Conservation (phyloP, 805 yeast genomes). For the Starmerella cellae region DNA sequence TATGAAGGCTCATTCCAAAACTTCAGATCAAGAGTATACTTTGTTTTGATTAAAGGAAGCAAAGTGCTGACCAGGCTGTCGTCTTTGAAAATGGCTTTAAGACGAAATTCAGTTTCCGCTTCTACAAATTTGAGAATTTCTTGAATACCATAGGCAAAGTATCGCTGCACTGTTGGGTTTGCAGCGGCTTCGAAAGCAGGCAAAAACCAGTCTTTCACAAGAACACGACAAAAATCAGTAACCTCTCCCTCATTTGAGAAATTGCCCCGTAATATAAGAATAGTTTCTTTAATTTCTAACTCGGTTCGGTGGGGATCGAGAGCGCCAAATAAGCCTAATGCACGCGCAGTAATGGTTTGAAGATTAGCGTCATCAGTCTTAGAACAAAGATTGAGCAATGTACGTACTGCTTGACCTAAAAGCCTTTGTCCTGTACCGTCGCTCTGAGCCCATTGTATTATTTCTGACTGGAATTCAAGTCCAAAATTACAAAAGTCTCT, state of each 20-base stretch:
- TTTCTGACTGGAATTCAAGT: constrained; percentile 8
- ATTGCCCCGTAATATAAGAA: constrained; percentile 43
- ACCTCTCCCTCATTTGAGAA: constrained; percentile 51
- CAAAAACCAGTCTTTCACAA: constrained; percentile 58
- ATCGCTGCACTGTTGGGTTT: constrained; percentile 71
- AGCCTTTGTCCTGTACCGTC: constrained; percentile 12
- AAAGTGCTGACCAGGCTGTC: constrained; percentile 10
- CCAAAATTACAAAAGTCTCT: constrained; percentile 16
- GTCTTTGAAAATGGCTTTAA: constrained; percentile 5
- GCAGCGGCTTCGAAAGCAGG: constrained; percentile 82
- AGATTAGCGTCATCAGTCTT: constrained; percentile 15
- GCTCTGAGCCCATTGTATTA: constrained; percentile 9
- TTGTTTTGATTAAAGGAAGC: constrained; percentile 35
- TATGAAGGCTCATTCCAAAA: constrained; percentile 36
- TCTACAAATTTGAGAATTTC: constrained; percentile 50
- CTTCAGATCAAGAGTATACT: constrained; percentile 45
- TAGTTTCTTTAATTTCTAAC: constrained; percentile 31
- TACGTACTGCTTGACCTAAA: constrained; percentile 20
- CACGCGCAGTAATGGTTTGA: constrained; percentile 48
- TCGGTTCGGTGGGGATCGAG: constrained; percentile 51
- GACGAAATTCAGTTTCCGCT: constrained; percentile 5
- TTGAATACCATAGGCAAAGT: constrained; percentile 80
- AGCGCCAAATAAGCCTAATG: constrained; percentile 66
- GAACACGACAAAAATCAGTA: constrained; percentile 47
- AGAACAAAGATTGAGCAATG: constrained; percentile 24